Evolutionary conservation across 768 basidiomycete genomes (phyloP), one percentile per base, ranked within the genome.

Genomic region (Pleurotus pulmonarius): DNA sequence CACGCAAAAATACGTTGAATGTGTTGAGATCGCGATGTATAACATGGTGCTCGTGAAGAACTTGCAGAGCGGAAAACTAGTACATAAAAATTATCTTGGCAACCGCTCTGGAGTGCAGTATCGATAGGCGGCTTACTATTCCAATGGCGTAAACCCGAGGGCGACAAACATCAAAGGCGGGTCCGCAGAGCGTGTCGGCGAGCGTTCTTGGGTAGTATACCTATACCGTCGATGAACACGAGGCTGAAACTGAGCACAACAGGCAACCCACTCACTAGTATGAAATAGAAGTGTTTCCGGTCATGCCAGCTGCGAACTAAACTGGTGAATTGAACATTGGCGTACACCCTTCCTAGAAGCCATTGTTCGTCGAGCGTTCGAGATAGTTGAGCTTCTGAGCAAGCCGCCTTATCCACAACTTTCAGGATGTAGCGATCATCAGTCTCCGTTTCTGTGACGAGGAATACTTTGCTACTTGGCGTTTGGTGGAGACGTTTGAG

Each of bases 261-360:
- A 44, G n/a, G 41, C 41, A 13, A 44, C 41, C 20, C 5, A 20
- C 51, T 22, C 6, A 53, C 51, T 22, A 53, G 15, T 13, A 53
- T 9, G 11, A 39, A 53, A 24, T 53, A 53, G 39, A 53, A 53
- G 26, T 53, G 37, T 20, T 41, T 24, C 16, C 37, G 8, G n/a
- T 53, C 51, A 41, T 53, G 51, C 51, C 51, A 53, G 39, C 39
- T 53, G 22, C 51, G 51, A 20, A 53, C 39, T 18, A 53, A 53
- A 9, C 51, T 40, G 3, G 51, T 53, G 39, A 40, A 41, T 7
- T 53, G 51, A 41, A 38, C 37, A 24, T 29, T 41, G 15, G 39
- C 13, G 16, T 5, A 16, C 5, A 53, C 51, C 8, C 38, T 18
- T 3, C 11, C 9, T 1, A 53, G 26, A 7, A 38, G 6, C 18